phyloP scores from a whole-genome alignment of 169 alveolate genomes.

The Amoebophrya sp. region DNA sequence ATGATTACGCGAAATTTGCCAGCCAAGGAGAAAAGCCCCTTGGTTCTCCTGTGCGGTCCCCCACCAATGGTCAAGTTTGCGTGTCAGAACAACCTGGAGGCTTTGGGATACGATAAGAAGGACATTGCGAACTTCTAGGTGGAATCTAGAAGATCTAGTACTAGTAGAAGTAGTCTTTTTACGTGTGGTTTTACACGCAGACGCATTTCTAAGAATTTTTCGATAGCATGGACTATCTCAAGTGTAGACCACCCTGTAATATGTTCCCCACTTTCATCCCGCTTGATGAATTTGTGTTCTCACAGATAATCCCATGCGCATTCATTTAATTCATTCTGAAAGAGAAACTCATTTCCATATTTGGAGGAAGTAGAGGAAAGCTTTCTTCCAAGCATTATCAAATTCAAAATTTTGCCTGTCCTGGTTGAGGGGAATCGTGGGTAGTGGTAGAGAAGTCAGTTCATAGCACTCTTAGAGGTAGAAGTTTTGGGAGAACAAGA shows the following conservation, averaged over 20 bases:
- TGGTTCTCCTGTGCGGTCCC: conserved; percentile 16
- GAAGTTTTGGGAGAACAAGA: no score
- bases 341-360: no score
- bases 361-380: no score
- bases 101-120: neutral
- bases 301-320: no score
- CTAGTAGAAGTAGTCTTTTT: neutral
- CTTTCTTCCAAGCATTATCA: no score
- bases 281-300: neutral
- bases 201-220: neutral
- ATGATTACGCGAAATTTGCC: neutral
- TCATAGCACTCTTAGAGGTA: no score
- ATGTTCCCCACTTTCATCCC: neutral
- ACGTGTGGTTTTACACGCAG: neutral
- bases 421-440: no score
- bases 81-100: neutral
- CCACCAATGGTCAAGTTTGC: conserved; percentile 9
- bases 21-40: neutral
- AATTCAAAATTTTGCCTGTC: no score
- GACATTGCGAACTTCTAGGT: neutral
- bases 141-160: neutral
- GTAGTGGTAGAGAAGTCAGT: no score
- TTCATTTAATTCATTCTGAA: no score
- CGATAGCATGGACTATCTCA: neutral
- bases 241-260: neutral